These are phyloP conservation scores for Pseudocercospora eumusae DNA, from an alignment of 2,329 filamentous ascomycete species.

Conservation along the genomic window DNA sequence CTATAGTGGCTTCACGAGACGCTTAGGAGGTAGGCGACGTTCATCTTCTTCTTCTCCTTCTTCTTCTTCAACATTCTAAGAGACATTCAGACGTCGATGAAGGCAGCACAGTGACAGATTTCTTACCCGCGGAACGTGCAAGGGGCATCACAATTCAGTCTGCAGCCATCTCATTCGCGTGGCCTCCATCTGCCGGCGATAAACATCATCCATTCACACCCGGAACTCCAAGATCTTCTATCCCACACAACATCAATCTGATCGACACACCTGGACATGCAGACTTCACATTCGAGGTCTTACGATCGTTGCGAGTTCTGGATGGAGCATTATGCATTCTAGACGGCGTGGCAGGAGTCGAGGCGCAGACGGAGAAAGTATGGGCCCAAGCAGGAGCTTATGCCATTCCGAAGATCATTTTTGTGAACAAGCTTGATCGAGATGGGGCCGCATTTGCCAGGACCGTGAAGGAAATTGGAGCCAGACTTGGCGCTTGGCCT, in stretches of 20 bases:
- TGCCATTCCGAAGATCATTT: slow-evolving; percentile 77
- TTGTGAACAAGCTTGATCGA: slow-evolving; percentile 82
- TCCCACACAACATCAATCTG: slow-evolving; percentile 74
- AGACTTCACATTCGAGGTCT: slow-evolving; percentile 95
- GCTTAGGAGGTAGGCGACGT: slow-evolving; percentile 67
- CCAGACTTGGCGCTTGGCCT: slow-evolving; percentile 78
- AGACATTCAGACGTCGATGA: slow-evolving; percentile 74
- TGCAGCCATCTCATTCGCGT: slow-evolving; percentile 90
- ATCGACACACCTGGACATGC: slow-evolving; percentile 97
- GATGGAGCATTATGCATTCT: slow-evolving; percentile 92
- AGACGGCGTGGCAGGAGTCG: slow-evolving; percentile 88
- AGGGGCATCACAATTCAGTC: slow-evolving; percentile 97
- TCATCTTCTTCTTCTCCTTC: background rate
- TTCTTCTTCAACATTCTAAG: slow-evolving; percentile 13
- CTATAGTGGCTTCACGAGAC: slow-evolving; percentile 84
- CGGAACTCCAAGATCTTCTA: slow-evolving; percentile 50
- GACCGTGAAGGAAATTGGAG: slow-evolving; percentile 82
- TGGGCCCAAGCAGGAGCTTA: slow-evolving; percentile 89
- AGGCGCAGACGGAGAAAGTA: slow-evolving; percentile 95
- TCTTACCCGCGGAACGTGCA: slow-evolving; percentile 86
- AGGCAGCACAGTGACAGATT: slow-evolving; percentile 96
- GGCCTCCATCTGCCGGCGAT: slow-evolving; percentile 63
- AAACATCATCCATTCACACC: slow-evolving; percentile 32
- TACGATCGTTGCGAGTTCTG: slow-evolving; percentile 82
- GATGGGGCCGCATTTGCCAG: slow-evolving; percentile 79